Evolutionary conservation across 768 basidiomycete genomes (phyloP).

Genomic region (Tylopilus felleus): DNA sequence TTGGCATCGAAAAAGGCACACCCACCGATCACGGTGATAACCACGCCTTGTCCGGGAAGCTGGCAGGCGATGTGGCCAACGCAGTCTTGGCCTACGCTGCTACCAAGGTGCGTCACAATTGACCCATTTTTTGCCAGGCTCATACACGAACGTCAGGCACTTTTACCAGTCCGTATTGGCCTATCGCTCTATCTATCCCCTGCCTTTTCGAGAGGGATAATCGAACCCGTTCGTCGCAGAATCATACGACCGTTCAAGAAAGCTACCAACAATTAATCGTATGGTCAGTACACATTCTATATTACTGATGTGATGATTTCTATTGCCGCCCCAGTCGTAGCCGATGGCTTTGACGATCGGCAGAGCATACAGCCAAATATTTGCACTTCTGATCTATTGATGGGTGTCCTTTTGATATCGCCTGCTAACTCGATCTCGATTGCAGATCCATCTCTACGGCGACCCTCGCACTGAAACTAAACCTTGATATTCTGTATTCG

Average conservation of each 20-base stretch:
- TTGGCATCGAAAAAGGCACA: slow-evolving; percentile 65
- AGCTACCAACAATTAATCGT: background rate
- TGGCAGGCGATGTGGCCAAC: slow-evolving; percentile 79
- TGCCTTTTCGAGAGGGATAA: slow-evolving; percentile 60
- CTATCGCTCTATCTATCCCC: slow-evolving; percentile 72
- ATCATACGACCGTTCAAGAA: slow-evolving; percentile 20
- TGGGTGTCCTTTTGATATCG: background rate
- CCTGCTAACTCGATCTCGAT: slow-evolving; percentile 10
- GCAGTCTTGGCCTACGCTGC: slow-evolving; percentile 77
- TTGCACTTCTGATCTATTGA: slow-evolving; percentile 56
- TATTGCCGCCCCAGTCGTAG: slow-evolving; percentile 77
- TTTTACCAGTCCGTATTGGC: slow-evolving; percentile 71
- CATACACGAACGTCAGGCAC: slow-evolving; percentile 44
- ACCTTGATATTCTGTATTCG: background rate
- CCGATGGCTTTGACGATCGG: slow-evolving; percentile 58
- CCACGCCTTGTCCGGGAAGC: slow-evolving; percentile 30
- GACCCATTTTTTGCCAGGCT: background rate
- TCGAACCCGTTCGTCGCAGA: slow-evolving; percentile 55
- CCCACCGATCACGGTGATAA: slow-evolving; percentile 2
- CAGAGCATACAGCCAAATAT: slow-evolving; percentile 63
- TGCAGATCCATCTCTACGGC: background rate
- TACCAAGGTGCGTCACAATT: slow-evolving; percentile 60
- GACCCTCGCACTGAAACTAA: background rate
- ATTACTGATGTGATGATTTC: slow-evolving; percentile 49
- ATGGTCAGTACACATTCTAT: slow-evolving; percentile 29